A percentile compares a stretch with the other conserved stretches of the same genome.
phyloP scores from a whole-genome alignment of 305 asterid genomes.

The Coffea humblotiana region DNA sequence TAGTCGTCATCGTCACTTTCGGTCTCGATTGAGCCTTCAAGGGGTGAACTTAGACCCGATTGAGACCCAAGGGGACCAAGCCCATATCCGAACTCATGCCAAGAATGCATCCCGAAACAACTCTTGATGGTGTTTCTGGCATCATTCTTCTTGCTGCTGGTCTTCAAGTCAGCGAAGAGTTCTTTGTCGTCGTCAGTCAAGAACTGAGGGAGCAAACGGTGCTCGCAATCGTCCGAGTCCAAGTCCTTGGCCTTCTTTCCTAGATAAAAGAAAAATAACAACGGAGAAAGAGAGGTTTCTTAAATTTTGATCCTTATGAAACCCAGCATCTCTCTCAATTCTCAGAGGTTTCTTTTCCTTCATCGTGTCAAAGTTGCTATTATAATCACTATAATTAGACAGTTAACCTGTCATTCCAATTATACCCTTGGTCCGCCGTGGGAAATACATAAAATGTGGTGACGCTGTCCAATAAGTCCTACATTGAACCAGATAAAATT shows the following conservation, averaged over 20 bases:
- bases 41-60: conserved; percentile 40
- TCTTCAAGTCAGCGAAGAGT: conserved; percentile 22
- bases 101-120: conserved; percentile 12
- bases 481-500: too few species aligned
- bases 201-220: conserved; percentile 46
- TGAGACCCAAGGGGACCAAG: conserved; percentile 13
- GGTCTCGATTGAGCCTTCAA: conserved; percentile 32
- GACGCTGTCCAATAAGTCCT: too few species aligned
- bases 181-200: conserved; percentile 32
- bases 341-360: too few species aligned
- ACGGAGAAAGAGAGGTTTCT: neutral
- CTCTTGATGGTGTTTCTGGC: neutral
- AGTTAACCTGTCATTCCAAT: too few species aligned
- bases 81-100: conserved; percentile 14
- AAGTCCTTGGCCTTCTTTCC: conserved; percentile 26
- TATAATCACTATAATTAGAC: too few species aligned
- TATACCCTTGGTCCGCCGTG: too few species aligned
- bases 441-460: too few species aligned
- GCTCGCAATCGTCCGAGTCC: conserved; percentile 31
- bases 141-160: neutral
- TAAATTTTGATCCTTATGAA: too few species aligned
- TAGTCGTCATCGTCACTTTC: conserved; percentile 44
- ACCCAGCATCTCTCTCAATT: too few species aligned
- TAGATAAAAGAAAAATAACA: neutral
- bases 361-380: too few species aligned